Conservation (phyloP, 176 grass and related monocot species). For the Raddia guianensis region DNA sequence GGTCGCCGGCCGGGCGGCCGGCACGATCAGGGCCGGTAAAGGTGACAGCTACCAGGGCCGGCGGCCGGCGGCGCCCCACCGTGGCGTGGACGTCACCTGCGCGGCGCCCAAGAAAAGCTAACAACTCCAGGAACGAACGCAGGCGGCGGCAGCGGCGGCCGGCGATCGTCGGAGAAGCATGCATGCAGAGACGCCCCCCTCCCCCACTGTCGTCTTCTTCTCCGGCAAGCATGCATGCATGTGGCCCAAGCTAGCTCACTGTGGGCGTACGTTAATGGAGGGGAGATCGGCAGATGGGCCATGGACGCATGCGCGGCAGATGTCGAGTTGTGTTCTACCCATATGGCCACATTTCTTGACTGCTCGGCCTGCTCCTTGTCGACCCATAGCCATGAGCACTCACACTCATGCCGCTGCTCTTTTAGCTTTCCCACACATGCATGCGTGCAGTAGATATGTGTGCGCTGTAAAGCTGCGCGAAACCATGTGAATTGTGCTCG, state of each 20-base stretch:
- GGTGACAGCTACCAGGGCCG: background rate
- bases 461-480: background rate
- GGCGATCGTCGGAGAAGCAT: background rate
- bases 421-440: background rate
- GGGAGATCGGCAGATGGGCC: background rate
- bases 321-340: no score
- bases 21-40: background rate
- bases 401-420: background rate
- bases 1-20: no score
- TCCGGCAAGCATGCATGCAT: background rate
- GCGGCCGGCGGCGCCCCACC: background rate
- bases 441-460: background rate
- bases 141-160: background rate
- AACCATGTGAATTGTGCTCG: background rate
- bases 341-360: background rate
- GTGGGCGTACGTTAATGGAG: background rate
- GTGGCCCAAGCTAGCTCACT: background rate
- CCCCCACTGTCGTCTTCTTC: background rate
- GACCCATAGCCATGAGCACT: background rate
- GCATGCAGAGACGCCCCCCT: background rate
- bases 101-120: background rate
- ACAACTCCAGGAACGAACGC: background rate
- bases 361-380: background rate
- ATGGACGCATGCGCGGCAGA: background rate
- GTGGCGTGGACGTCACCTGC: slow-evolving; percentile 31